Evolutionary conservation across 768 basidiomycete species (phyloP), one percentile per base, ranked within the genome.

Genomic region (Rhodosporidiobolus odoratus): DNA sequence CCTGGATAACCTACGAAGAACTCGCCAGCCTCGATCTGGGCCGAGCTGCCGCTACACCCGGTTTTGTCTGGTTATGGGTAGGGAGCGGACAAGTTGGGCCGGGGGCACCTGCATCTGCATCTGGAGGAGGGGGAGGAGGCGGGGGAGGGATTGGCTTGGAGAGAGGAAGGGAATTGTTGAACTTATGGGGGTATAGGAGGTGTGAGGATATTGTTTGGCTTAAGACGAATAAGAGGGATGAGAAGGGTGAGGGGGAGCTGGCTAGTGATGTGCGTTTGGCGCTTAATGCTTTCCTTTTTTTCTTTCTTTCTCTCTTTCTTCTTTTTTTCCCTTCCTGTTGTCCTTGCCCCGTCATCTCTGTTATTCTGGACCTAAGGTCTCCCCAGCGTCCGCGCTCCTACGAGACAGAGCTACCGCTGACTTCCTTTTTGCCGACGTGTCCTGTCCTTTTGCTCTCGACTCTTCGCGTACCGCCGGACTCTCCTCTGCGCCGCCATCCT

Each of bases 141-240:
- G 32, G 43, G 15, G 63, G 34, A 37, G 75, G 75, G 8, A 58
- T 76, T 58, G 96, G 93, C 0, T 83, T 99, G 37, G 96, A 99
- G 78, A 84, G 88, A 41, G 96, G 96, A 0, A 82, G 94, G 41
- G 95, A 97, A 79, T 82, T 94, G 35, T 84, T 99, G 47, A 89
- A 88, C 2, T 89, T 86, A 79, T 99, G 95, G 94, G 96, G 95
- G 6, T 95, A 92, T 78, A 82, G 77, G 60, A 81, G 96, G 60
- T 96, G 92, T 76, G 96, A 99, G 77, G 96, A 99, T 78, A 90
- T 99, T n/a, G 91, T 96, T 8, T 98, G 93, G 94, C 89, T 96
- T 65, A 92, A 92, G 82, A 94, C 92, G 56, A 99, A 97, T 78
- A 84, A 84, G 68, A 83, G 80, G 37, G 53, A 58, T 30, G 84